These are phyloP conservation scores for Cystobasidium sp. DNA, from an alignment of 1,284 basidiomycete species.

Conservation along the genomic window DNA sequence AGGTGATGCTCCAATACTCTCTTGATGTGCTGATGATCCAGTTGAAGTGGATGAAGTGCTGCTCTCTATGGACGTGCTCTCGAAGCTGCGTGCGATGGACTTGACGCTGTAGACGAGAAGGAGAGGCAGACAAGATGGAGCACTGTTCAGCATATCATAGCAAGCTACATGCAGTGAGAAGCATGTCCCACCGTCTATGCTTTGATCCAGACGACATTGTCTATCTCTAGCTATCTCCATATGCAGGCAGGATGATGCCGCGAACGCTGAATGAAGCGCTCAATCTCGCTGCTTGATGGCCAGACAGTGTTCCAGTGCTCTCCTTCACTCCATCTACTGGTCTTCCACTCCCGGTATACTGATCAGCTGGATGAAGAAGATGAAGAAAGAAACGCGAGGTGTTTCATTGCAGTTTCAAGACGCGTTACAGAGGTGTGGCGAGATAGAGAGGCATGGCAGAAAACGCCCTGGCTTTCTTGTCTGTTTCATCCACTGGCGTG, in stretches of 20 bases:
- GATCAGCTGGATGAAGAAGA: too few species aligned
- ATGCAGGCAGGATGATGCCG: background rate
- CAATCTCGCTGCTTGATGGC: background rate
- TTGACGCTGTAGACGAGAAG: background rate
- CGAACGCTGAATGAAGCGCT: background rate
- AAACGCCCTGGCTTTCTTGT: too few species aligned
- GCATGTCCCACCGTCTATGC: constrained; percentile 4
- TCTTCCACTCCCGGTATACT: background rate
- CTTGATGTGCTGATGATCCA: background rate
- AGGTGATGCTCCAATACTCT: too few species aligned
- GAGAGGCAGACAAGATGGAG: background rate
- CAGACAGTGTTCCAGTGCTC: background rate
- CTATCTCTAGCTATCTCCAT: background rate
- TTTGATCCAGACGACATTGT: constrained; percentile 12
- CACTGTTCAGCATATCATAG: background rate
- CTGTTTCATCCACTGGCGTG: too few species aligned
- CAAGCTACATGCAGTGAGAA: background rate
- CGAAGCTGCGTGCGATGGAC: constrained; percentile 20
- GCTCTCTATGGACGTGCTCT: background rate
- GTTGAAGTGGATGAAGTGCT: background rate
- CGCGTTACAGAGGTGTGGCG: too few species aligned
- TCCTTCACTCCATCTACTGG: background rate
- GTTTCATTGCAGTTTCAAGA: too few species aligned
- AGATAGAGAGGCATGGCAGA: too few species aligned
- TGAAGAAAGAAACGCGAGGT: too few species aligned